Evolutionary conservation across 2,329 filamentous ascomycete species (phyloP).

Genomic region (Phialocephala subalpina): DNA sequence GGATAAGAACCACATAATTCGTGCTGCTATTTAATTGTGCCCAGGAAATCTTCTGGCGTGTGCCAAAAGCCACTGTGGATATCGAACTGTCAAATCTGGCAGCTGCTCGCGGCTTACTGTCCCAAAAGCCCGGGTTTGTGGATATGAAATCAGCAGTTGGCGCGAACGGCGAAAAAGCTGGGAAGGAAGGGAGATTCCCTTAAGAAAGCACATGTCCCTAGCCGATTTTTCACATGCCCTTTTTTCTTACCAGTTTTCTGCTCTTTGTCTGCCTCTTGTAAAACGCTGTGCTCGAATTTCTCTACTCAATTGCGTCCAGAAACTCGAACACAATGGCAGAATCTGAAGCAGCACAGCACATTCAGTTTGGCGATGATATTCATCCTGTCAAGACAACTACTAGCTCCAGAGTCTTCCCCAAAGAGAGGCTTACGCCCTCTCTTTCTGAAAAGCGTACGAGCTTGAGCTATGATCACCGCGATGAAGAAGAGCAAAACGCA

Average conservation of each 20-base stretch:
- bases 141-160: background rate
- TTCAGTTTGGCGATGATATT: slow-evolving; percentile 38
- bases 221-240: background rate
- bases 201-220: background rate
- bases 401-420: slow-evolving; percentile 15
- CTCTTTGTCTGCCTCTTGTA: slow-evolving; percentile 11
- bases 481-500: slow-evolving; percentile 34
- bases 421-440: slow-evolving; percentile 22
- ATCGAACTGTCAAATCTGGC: slow-evolving; percentile 21
- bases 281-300: slow-evolving; percentile 3
- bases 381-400: slow-evolving; percentile 29
- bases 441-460: slow-evolving; percentile 32
- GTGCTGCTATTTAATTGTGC: slow-evolving; percentile 13
- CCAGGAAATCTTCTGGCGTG: background rate
- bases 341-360: slow-evolving; percentile 19
- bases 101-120: slow-evolving; percentile 6
- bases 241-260: slow-evolving; percentile 2
- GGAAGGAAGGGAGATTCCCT: background rate
- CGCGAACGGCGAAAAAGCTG: background rate
- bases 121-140: background rate
- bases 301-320: background rate
- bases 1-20: slow-evolving; percentile 30
- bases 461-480: slow-evolving; percentile 23
- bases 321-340: slow-evolving; percentile 29
- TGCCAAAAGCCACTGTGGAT: slow-evolving; percentile 1